Conservation (phyloP, 2,329 filamentous ascomycete species). For the Fonsecaea monophora region DNA sequence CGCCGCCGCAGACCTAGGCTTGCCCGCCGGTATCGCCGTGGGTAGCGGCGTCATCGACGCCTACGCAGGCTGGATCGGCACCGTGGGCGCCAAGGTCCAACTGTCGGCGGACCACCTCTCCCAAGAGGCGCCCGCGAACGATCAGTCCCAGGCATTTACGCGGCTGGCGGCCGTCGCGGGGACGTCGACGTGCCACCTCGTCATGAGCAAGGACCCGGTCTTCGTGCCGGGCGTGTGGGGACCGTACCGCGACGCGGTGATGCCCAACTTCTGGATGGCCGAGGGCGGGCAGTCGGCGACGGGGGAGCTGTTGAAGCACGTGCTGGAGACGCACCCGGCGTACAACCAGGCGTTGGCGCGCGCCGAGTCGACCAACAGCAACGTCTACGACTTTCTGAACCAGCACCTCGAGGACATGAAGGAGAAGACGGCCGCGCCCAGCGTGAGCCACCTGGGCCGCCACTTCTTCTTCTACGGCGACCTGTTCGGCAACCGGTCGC, state of each 20-base stretch:
- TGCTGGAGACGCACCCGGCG: constrained; percentile 92
- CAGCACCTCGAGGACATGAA: constrained; percentile 79
- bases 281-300: constrained; percentile 97
- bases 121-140: constrained; percentile 73
- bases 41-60: constrained; percentile 97
- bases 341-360: constrained; percentile 80
- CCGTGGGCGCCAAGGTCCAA: constrained; percentile 94
- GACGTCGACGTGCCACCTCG: constrained; percentile 95
- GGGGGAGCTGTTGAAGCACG: constrained; percentile 90
- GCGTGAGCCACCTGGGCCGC: constrained; percentile 82
- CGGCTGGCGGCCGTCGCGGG: constrained; percentile 93
- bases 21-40: constrained; percentile 86
- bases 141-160: constrained; percentile 89
- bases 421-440: constrained; percentile 72
- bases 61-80: constrained; percentile 98
- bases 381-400: constrained; percentile 96
- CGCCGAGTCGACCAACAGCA: constrained; percentile 80
- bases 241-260: constrained; percentile 90
- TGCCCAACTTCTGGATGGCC: constrained; percentile 94
- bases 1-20: constrained; percentile 80
- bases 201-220: constrained; percentile 90
- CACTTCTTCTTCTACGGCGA: constrained; percentile 99
- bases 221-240: constrained; percentile 98
- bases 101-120: constrained; percentile 72
- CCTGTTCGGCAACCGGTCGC: constrained; percentile 94